phyloP scores from a whole-genome alignment of 2,329 filamentous ascomycete genomes.

The Colletotrichum agaves region DNA sequence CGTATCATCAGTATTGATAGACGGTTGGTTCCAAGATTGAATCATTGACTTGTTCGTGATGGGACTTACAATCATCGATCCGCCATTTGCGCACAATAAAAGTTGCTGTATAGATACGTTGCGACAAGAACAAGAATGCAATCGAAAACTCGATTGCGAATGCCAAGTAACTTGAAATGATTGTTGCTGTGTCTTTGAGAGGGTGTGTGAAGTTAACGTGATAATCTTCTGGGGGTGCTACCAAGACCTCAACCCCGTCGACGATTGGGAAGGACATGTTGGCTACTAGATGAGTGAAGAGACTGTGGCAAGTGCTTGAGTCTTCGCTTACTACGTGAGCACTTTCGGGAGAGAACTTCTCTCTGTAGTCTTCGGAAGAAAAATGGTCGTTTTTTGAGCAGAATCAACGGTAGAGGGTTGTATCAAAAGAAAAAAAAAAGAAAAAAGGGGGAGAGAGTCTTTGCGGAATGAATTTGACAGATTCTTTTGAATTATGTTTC shows the following conservation, averaged over 20 bases:
- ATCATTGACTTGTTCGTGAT: no score
- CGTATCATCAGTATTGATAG: no score
- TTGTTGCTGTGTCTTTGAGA: constrained; percentile 12
- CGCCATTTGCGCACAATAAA: constrained; percentile 37
- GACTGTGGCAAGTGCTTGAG: background rate
- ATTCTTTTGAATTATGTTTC: no score
- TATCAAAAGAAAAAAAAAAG: no score
- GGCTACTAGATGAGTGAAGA: background rate
- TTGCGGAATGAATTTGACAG: no score
- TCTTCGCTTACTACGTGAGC: no score
- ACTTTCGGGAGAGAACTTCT: no score
- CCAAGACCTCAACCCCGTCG: constrained; percentile 16
- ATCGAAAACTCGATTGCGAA: constrained; percentile 34
- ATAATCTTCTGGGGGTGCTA: constrained; percentile 35
- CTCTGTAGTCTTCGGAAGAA: no score
- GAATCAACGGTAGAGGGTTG: no score
- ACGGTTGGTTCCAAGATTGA: background rate
- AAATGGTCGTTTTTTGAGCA: no score
- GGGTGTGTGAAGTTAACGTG: constrained; percentile 42
- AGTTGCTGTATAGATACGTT: constrained; percentile 43
- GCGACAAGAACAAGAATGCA: constrained; percentile 33
- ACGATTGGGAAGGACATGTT: constrained; percentile 13
- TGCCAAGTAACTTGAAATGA: constrained; percentile 36
- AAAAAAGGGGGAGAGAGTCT: no score
- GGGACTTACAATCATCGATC: constrained; percentile 39